phyloP scores from a whole-genome alignment of 2,329 filamentous ascomycete genomes.

The Graphium sp. region DNA sequence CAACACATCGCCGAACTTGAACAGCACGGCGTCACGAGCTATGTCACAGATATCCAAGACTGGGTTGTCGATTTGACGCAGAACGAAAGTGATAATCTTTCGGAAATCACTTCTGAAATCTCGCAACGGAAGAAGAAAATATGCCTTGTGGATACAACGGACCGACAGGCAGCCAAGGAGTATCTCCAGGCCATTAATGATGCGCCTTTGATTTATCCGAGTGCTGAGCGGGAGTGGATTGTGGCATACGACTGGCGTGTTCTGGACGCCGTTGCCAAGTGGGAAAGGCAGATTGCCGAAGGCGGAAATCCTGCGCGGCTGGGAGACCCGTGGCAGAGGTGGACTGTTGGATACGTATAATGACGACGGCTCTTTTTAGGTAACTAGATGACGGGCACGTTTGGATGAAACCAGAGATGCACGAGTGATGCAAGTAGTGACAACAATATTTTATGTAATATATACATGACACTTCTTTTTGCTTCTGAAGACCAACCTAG shows the following conservation, averaged over 20 bases:
- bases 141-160: conserved; percentile 21
- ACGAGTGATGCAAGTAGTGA: too few species aligned
- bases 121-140: conserved; percentile 4
- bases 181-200: conserved; percentile 17
- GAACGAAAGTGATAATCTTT: neutral
- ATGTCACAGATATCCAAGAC: conserved; percentile 15
- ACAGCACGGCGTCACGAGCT: conserved; percentile 21
- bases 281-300: conserved; percentile 16
- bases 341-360: conserved; percentile 24
- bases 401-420: too few species aligned
- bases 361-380: too few species aligned
- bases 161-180: conserved; percentile 12
- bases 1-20: conserved; percentile 18
- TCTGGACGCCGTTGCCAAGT: conserved; percentile 19
- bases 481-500: too few species aligned
- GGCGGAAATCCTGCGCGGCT: conserved; percentile 16
- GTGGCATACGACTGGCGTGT: conserved; percentile 29
- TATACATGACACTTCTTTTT: too few species aligned
- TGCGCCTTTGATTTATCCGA: conserved; percentile 10
- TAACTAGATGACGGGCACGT: too few species aligned
- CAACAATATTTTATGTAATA: too few species aligned
- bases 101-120: too few species aligned
- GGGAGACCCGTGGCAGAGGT: conserved; percentile 23
- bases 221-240: conserved; percentile 17
- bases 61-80: conserved; percentile 12